These are phyloP conservation scores for Penicillium diatomitis DNA, from an alignment of 495 filamentous ascomycete genomes.

Conservation along the genomic window DNA sequence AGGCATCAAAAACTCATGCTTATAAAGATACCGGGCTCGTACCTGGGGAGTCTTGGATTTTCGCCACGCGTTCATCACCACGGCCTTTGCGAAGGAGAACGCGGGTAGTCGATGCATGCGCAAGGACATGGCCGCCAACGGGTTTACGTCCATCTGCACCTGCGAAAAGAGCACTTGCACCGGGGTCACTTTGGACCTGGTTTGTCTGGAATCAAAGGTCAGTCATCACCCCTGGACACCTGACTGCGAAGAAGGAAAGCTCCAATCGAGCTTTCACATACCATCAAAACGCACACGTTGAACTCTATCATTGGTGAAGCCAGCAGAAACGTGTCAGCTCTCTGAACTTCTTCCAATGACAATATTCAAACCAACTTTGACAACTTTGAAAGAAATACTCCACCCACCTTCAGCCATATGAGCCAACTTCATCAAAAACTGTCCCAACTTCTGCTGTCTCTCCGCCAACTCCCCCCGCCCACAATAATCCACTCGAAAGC, in stretches of 20 bases:
- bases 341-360: background rate
- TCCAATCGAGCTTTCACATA: constrained; percentile 15
- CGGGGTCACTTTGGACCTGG: constrained; percentile 75
- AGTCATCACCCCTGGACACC: background rate
- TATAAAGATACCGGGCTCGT: constrained; percentile 8
- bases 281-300: constrained; percentile 68
- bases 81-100: constrained; percentile 68
- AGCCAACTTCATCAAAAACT: constrained; percentile 58
- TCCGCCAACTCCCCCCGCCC: constrained; percentile 70
- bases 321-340: constrained; percentile 3
- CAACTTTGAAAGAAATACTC: background rate
- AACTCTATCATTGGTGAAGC: constrained; percentile 44
- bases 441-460: constrained; percentile 65
- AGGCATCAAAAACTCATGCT: background rate
- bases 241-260: too few species aligned
- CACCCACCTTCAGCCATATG: constrained; percentile 62
- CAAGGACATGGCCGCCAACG: constrained; percentile 71
- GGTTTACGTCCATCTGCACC: constrained; percentile 68
- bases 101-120: constrained; percentile 68
- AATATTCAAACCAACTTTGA: background rate
- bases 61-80: constrained; percentile 71
- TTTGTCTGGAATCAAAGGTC: constrained; percentile 47
- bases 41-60: constrained; percentile 72
- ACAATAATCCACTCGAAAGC: constrained; percentile 66
- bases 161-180: constrained; percentile 69